phyloP scores from a whole-genome alignment of 352 stramenopile genomes.

The Thraustochytrium sp. region DNA sequence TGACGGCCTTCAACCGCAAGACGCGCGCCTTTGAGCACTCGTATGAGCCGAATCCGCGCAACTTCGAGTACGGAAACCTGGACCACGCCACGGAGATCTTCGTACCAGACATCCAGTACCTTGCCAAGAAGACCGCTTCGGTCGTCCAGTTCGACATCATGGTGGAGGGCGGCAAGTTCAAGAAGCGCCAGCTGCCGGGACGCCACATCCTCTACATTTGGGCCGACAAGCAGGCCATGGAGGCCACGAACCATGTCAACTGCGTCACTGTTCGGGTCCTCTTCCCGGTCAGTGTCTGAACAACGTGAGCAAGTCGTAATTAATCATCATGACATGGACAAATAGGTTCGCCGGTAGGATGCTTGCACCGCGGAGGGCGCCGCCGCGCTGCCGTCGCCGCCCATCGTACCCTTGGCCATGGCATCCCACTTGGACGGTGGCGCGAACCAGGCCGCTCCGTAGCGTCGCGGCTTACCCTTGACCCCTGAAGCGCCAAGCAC shows the following conservation, averaged over 20 bases:
- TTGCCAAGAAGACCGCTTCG: not conserved
- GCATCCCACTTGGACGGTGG: not conserved
- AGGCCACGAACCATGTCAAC: not conserved
- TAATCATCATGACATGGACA: too few species aligned
- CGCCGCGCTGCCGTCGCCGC: too few species aligned
- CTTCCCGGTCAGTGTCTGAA: not conserved
- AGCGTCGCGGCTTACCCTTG: not conserved
- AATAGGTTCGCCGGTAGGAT: too few species aligned
- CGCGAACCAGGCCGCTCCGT: not conserved
- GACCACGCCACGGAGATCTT: slow-evolving; percentile 18
- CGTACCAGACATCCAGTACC: slow-evolving; percentile 32
- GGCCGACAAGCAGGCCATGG: slow-evolving; percentile 4
- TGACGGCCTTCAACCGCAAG: slow-evolving; percentile 7
- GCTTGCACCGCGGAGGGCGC: too few species aligned
- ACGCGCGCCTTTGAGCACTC: slow-evolving; percentile 11
- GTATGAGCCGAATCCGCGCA: slow-evolving; percentile 35
- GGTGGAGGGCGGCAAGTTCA: slow-evolving; percentile 21
- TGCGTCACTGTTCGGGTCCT: not conserved
- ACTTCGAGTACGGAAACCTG: slow-evolving; percentile 40
- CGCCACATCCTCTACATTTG: slow-evolving; percentile 21
- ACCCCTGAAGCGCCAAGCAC: not conserved
- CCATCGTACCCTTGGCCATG: not conserved
- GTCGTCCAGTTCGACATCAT: slow-evolving; percentile 39
- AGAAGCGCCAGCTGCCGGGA: slow-evolving; percentile 3
- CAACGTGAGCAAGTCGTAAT: too few species aligned